These are phyloP conservation scores for Lycium barbarum DNA, from an alignment of 257 asterid genomes.

Conservation along the genomic window DNA sequence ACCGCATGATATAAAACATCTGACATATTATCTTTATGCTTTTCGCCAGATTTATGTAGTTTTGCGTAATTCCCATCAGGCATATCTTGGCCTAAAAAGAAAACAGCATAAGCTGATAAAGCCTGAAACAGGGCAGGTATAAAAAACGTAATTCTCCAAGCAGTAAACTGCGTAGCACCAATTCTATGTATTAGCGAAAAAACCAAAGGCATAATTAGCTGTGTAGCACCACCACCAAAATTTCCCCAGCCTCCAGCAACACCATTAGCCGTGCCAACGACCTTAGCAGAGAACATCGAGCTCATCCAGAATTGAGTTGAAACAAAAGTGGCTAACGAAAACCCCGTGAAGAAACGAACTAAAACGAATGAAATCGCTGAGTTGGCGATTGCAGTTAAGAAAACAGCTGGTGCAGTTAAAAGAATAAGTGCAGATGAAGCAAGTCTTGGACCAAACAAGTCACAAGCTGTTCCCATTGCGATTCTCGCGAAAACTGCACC, in stretches of 20 bases:
- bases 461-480: conserved; percentile 88
- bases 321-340: conserved; percentile 81
- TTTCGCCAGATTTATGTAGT: conserved; percentile 73
- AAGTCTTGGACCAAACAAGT: conserved; percentile 76
- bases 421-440: conserved; percentile 72
- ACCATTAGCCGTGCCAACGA: conserved; percentile 88
- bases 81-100: conserved; percentile 80
- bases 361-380: conserved; percentile 61
- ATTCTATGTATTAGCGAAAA: conserved; percentile 49
- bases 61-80: conserved; percentile 76
- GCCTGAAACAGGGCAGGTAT: conserved; percentile 78
- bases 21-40: conserved; percentile 58
- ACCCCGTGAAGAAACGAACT: conserved; percentile 76
- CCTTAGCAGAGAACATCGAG: conserved; percentile 61
- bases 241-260: conserved; percentile 95
- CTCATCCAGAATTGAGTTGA: conserved; percentile 98
- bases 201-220: conserved; percentile 82
- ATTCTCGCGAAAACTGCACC: conserved; percentile 86
- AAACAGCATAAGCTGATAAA: conserved; percentile 64
- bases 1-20: conserved; percentile 51
- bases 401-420: conserved; percentile 81
- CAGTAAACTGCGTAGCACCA: conserved; percentile 64
- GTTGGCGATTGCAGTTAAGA: conserved; percentile 49
- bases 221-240: conserved; percentile 90
- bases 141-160: conserved; percentile 85